phyloP scores from a whole-genome alignment of 352 stramenopile genomes.

The Pythium graminicola region DNA sequence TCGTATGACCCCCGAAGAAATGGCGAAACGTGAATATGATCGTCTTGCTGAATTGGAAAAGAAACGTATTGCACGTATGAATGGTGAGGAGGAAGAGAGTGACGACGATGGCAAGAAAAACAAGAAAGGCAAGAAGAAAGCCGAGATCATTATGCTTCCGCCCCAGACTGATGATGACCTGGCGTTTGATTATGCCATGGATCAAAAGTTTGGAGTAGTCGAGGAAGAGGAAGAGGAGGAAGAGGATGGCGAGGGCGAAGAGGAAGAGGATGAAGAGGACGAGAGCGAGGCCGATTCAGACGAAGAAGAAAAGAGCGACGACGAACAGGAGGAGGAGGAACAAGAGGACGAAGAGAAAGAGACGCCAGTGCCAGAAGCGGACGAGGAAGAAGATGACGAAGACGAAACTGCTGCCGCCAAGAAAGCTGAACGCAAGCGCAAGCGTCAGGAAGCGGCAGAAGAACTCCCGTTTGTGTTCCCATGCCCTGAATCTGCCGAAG shows the following conservation, averaged over 20 bases:
- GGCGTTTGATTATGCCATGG: conserved; percentile 76
- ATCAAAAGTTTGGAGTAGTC: conserved; percentile 49
- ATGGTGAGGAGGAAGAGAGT: conserved; percentile 62
- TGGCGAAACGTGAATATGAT: conserved; percentile 90
- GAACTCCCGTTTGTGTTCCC: conserved; percentile 95
- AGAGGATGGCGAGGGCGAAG: conserved; percentile 33
- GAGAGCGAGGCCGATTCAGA: conserved; percentile 38
- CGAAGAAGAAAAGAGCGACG: conserved; percentile 36
- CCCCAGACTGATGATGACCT: conserved; percentile 87
- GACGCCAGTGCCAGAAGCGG: conserved; percentile 37
- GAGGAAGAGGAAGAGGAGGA: conserved; percentile 38
- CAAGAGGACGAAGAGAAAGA: conserved; percentile 57
- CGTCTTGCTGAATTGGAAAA: conserved; percentile 89
- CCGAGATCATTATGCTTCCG: conserved; percentile 66
- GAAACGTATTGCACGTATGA: conserved; percentile 92
- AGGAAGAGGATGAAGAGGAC: conserved; percentile 33
- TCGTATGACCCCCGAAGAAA: conserved; percentile 93
- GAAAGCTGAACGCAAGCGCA: conserved; percentile 45
- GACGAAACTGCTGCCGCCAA: conserved; percentile 73
- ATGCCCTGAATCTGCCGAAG: conserved; percentile 88
- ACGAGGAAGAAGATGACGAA: conserved; percentile 36
- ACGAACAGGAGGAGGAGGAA: conserved; percentile 48
- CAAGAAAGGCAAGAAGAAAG: conserved; percentile 31
- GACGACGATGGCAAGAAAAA: conserved; percentile 38
- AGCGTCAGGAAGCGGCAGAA: conserved; percentile 39